phyloP scores from a whole-genome alignment of 2,329 filamentous ascomycete species.

The Neonectria ditissima region DNA sequence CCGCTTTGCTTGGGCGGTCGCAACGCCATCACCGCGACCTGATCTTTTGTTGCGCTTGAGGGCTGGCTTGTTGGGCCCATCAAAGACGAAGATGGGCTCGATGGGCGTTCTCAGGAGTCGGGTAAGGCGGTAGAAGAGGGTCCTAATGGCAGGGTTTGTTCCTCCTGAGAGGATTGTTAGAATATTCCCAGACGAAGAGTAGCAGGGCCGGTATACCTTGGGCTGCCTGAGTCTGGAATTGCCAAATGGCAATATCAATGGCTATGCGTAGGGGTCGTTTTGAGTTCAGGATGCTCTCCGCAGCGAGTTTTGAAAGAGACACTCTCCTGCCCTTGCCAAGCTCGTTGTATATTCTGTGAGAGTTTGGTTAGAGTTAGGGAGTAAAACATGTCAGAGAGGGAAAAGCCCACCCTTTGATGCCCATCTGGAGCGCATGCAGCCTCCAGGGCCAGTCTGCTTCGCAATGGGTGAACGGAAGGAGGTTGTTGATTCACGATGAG shows the following conservation, averaged over 20 bases:
- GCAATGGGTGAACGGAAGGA: conserved; percentile 28
- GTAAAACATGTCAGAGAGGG: not conserved
- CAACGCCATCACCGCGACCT: conserved; percentile 72
- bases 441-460: conserved; percentile 21
- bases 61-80: conserved; percentile 84
- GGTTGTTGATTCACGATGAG: conserved; percentile 34
- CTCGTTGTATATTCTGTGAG: conserved; percentile 84
- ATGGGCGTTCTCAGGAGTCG: conserved; percentile 82
- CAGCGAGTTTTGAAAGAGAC: conserved; percentile 84
- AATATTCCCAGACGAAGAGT: not conserved
- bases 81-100: conserved; percentile 90
- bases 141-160: conserved; percentile 88
- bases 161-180: conserved; percentile 67
- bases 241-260: conserved; percentile 97
- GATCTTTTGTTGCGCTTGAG: conserved; percentile 90
- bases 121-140: conserved; percentile 90
- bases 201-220: conserved; percentile 62
- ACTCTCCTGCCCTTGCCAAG: conserved; percentile 84
- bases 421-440: conserved; percentile 58
- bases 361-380: conserved; percentile 14
- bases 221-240: conserved; percentile 90
- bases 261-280: conserved; percentile 84
- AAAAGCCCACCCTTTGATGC: conserved; percentile 75
- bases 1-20: conserved; percentile 83
- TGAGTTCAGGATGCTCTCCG: conserved; percentile 78